Conservation (phyloP, 768 basidiomycete species). For the Kondoa subrosea region DNA sequence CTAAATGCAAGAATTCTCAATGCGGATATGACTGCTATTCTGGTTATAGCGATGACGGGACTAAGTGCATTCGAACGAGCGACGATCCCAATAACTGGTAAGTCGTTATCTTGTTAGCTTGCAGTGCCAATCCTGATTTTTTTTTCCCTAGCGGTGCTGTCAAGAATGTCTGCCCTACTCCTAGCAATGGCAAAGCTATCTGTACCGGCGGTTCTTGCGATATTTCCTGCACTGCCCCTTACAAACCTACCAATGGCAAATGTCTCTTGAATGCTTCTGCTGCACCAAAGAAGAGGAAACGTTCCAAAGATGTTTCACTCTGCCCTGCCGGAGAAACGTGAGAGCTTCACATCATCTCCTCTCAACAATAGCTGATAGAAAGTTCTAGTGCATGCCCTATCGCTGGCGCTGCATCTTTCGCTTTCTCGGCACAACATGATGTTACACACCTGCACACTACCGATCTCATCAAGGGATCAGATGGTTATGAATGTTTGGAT, state of each 20-base stretch:
- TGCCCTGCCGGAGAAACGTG: slow-evolving; percentile 15
- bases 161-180: background rate
- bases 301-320: slow-evolving; percentile 7
- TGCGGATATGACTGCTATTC: no score
- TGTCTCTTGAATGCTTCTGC: slow-evolving; percentile 1
- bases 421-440: background rate
- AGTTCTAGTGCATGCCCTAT: slow-evolving; percentile 23
- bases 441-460: background rate
- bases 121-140: no score
- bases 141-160: no score
- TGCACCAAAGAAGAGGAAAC: slow-evolving; percentile 13
- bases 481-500: slow-evolving; percentile 39
- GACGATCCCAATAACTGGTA: no score
- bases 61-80: no score
- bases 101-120: no score
- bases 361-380: no score
- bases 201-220: background rate
- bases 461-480: background rate
- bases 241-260: slow-evolving; percentile 1
- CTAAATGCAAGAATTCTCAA: background rate
- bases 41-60: no score
- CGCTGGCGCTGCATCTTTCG: slow-evolving; percentile 8
- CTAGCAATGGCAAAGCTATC: background rate
- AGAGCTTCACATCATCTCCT: no score
- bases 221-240: background rate